Percentiles rank a stretch among this genome's conserved stretches.
Conservation (phyloP, 306 rosid species). For the Malus asiatica region DNA sequence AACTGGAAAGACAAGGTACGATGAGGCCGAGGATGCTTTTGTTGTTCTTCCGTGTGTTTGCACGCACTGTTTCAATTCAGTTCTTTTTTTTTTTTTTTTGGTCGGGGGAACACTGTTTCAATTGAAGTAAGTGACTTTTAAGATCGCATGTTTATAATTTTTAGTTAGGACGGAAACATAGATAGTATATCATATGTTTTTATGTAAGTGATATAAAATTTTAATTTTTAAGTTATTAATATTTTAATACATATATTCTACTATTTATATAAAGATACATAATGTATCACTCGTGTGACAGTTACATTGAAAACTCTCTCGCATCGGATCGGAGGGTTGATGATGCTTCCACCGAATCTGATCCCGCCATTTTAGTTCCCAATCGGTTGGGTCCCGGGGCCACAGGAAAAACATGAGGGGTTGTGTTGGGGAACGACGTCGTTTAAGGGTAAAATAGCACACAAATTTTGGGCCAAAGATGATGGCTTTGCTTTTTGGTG, state of each 20-base stretch:
- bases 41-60: neutral
- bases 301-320: no score
- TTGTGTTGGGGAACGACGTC: neutral
- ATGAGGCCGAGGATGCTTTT: slow-evolving; percentile 22
- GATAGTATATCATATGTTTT: no score
- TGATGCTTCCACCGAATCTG: slow-evolving; percentile 8
- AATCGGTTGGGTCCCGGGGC: slow-evolving; percentile 1
- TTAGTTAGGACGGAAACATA: no score
- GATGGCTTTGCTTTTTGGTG: neutral
- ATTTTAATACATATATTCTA: no score
- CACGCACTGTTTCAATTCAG: neutral
- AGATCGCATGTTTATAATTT: no score
- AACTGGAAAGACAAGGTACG: slow-evolving; percentile 4
- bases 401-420: neutral
- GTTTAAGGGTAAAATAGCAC: neutral
- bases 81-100: no score
- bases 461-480: neutral
- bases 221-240: no score
- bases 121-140: no score
- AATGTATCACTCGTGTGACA: no score
- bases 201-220: no score
- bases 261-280: no score
- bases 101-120: neutral
- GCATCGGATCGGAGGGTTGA: neutral
- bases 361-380: slow-evolving; percentile 5